Evolutionary conservation across 805 yeast genomes (phyloP), one percentile per base, ranked within the genome.

Genomic region (Monosporozyma unispora): DNA sequence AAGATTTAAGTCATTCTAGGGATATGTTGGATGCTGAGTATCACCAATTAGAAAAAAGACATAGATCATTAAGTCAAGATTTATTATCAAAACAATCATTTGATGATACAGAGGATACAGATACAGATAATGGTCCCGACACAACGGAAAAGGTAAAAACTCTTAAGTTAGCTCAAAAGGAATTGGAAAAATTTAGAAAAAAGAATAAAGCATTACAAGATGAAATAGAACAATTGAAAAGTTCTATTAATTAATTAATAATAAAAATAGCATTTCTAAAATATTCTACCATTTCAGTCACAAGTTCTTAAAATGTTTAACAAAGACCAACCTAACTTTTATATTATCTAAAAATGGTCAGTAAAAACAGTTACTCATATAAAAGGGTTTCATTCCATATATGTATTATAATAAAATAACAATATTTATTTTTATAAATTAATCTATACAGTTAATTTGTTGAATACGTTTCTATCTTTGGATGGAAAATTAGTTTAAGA

Each of bases 71-170:
- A 27, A 57, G 56, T 42, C 52, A 57, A 35, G 57, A 55, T 11
- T 44, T 59, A 22, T 60, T 61, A 31, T 47, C 56, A 0, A 69
- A 68, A 50, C 59, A 70, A 44, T 50, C 51, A 64, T 76, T 70
- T 6, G 82, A 84, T 59, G 44, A 40, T 23, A n/a, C 5, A 2
- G 48, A 45, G 14, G 16, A 5, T 3, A 9, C n/a, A 3, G 29
- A 27, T 22, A 21, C 2, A 7, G 21, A 29, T 9, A 22, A 22
- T 22, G 33, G n/a, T 39, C 25, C 22, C 80, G 82, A 57, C 84
- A 93, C 86, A 48, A 80, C 79, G 53, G 87, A 82, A 62, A 81
- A 91, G 12, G 82, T 84, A 49, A 78, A 76, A 53, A 96, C 96
- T 0, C 73, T 89, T 49, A 79, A 79, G 44, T 60, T 82, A 54